A percentile compares a stretch with the other conserved stretches of the same genome.
These are phyloP conservation scores for Tarenaya hassleriana DNA, from an alignment of 345 rosid species.

Conservation along the genomic window DNA sequence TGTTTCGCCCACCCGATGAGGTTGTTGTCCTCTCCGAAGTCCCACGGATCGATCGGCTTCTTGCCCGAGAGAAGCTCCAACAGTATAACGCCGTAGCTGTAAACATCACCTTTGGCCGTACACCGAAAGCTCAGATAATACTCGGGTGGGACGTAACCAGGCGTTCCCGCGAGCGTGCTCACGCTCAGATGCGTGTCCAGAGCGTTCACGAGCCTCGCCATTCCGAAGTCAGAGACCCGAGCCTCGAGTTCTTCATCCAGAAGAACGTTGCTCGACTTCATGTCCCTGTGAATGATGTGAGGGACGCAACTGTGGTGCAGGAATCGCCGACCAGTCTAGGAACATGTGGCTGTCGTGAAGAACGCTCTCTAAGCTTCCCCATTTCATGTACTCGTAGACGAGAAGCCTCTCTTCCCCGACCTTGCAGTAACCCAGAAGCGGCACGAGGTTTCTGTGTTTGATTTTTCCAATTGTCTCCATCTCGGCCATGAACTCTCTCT, in stretches of 20 bases:
- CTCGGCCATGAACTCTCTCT: slow-evolving; percentile 98
- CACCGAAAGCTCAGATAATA: slow-evolving; percentile 95
- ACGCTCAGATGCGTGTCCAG: slow-evolving; percentile 94
- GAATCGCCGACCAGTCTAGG: slow-evolving; percentile 75
- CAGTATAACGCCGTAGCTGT: slow-evolving; percentile 86
- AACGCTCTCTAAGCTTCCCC: slow-evolving; percentile 92
- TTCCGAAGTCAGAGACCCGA: slow-evolving; percentile 92
- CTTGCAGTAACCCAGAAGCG: slow-evolving; percentile 88
- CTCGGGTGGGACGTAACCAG: slow-evolving; percentile 97
- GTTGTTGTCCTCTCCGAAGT: slow-evolving; percentile 91
- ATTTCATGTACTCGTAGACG: slow-evolving; percentile 95
- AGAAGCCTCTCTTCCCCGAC: slow-evolving; percentile 96
- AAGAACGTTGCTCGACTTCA: slow-evolving; percentile 96
- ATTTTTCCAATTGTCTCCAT: slow-evolving; percentile 98
- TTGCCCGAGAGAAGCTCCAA: slow-evolving; percentile 94
- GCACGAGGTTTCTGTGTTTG: slow-evolving; percentile 93
- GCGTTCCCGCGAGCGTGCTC: slow-evolving; percentile 96
- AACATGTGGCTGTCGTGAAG: slow-evolving; percentile 62
- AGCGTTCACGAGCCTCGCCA: slow-evolving; percentile 90
- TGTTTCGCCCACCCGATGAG: slow-evolving; percentile 96
- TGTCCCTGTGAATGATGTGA: slow-evolving; percentile 94
- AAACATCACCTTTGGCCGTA: slow-evolving; percentile 93
- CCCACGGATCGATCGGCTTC: slow-evolving; percentile 77
- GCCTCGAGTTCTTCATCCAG: slow-evolving; percentile 88
- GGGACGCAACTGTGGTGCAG: slow-evolving; percentile 98